Conservation (phyloP, 495 filamentous ascomycete species). For the Trichoderma erinaceum region DNA sequence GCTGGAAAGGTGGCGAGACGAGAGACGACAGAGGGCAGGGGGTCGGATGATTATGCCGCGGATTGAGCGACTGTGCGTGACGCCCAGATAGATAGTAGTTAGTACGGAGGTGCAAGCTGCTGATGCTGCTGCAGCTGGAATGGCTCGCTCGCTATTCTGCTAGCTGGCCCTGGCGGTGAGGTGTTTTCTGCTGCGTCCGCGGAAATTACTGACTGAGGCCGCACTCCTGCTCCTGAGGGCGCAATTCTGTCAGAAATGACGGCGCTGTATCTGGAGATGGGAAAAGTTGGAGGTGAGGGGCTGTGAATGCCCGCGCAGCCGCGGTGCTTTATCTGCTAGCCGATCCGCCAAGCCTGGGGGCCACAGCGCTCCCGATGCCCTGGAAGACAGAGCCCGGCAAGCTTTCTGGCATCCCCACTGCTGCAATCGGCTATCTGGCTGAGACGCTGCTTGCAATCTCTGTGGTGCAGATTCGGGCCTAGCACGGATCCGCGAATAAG, state of each 20-base stretch:
- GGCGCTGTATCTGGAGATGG: neutral
- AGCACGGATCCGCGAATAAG: conserved; percentile 1
- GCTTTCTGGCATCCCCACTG: neutral
- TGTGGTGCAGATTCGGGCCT: neutral
- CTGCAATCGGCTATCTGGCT: neutral
- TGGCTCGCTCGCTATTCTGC: neutral
- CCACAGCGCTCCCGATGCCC: neutral
- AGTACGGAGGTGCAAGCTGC: neutral
- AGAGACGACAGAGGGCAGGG: neutral
- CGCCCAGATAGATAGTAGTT: too few species aligned
- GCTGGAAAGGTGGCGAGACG: neutral
- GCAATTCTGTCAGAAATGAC: neutral
- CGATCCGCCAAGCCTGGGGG: neutral
- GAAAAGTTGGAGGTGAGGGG: neutral
- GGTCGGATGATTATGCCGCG: neutral
- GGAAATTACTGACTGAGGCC: too few species aligned
- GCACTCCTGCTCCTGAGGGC: too few species aligned
- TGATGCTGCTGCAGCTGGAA: neutral
- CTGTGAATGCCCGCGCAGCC: neutral
- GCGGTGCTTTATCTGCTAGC: conserved; percentile 10
- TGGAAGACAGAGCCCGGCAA: neutral
- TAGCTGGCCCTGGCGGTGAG: neutral
- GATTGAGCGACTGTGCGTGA: too few species aligned
- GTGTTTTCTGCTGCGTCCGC: too few species aligned
- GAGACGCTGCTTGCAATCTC: too few species aligned